Conservation (phyloP, 352 stramenopile genomes). For the Pythium aphanidermatum region DNA sequence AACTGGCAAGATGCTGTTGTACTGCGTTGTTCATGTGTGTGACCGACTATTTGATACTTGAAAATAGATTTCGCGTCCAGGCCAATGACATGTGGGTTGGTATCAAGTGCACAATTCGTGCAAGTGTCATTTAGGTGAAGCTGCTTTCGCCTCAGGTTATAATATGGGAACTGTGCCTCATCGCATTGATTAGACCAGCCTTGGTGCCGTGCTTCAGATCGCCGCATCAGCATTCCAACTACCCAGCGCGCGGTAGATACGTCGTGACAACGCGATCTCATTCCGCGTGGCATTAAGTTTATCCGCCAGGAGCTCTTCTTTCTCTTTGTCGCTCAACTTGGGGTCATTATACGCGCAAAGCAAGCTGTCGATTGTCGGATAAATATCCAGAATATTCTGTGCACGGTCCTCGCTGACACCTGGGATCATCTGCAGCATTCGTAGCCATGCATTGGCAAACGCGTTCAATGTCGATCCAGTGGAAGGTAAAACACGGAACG, state of each 20-base stretch:
- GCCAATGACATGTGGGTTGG: too few relatives aligned
- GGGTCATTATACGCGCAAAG: conserved; percentile 41
- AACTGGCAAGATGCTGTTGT: too few relatives aligned
- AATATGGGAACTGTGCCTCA: too few relatives aligned
- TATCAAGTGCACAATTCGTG: too few relatives aligned
- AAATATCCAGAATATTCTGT: conserved; percentile 55
- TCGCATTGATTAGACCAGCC: too few relatives aligned
- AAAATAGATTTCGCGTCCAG: too few relatives aligned
- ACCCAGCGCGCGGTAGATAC: conserved; percentile 49
- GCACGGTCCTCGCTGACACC: conserved; percentile 66
- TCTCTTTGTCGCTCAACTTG: conserved; percentile 22
- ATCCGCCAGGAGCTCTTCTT: conserved; percentile 50
- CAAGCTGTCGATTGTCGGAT: conserved; percentile 50
- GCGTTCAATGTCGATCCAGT: conserved; percentile 35
- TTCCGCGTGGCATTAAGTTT: conserved; percentile 37
- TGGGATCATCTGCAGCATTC: conserved; percentile 77
- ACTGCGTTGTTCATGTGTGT: too few relatives aligned
- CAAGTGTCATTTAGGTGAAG: too few relatives aligned
- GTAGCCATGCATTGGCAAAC: conserved; percentile 58
- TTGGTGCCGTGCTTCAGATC: conserved; percentile 1
- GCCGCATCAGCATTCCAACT: conserved; percentile 2
- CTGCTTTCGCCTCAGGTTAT: too few relatives aligned
- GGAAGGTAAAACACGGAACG: conserved; percentile 40
- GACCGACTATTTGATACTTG: too few relatives aligned
- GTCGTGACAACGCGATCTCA: conserved; percentile 42